These are phyloP conservation scores for Fusarium piperis DNA, from an alignment of 2,329 filamentous ascomycete species.

Conservation along the genomic window DNA sequence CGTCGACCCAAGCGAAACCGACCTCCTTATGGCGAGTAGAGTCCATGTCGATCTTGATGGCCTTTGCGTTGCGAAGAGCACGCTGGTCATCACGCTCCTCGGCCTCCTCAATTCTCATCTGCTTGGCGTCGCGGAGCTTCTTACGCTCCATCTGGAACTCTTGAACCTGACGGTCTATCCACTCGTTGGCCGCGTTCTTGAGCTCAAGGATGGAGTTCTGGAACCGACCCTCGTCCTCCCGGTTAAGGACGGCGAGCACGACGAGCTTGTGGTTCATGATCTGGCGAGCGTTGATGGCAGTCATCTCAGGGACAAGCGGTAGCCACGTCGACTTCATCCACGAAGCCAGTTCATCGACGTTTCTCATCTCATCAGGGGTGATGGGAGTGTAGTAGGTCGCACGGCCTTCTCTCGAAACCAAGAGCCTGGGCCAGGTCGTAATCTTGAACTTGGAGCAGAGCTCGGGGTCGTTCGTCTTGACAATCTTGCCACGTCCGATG, in stretches of 20 bases:
- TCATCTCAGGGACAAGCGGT: conserved; percentile 93
- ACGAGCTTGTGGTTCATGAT: conserved; percentile 96
- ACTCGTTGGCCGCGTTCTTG: conserved; percentile 94
- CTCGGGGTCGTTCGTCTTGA: conserved; percentile 84
- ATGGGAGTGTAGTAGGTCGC: conserved; percentile 90
- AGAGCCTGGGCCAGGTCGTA: conserved; percentile 91
- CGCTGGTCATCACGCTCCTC: conserved; percentile 92
- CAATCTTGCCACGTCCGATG: conserved; percentile 89
- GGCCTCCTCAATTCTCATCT: conserved; percentile 94
- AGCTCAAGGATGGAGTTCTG: conserved; percentile 83
- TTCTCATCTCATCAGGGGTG: conserved; percentile 90
- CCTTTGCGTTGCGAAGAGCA: conserved; percentile 86
- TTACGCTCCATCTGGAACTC: conserved; percentile 93
- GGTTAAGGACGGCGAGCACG: conserved; percentile 88
- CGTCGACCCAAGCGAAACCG: conserved; percentile 96
- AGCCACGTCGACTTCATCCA: conserved; percentile 99
- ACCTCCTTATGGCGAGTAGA: conserved; percentile 88
- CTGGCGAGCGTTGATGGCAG: conserved; percentile 88
- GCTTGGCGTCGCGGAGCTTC: conserved; percentile 92
- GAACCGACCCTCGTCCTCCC: conserved; percentile 83
- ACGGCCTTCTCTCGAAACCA: conserved; percentile 89
- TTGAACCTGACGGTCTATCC: conserved; percentile 96
- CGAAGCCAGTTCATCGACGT: conserved; percentile 77
- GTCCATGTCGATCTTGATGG: conserved; percentile 90
- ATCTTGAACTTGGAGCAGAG: conserved; percentile 91